Base-by-base conservation (phyloP, 805 yeast species). In the Kurtzmaniella cleridarum region DNA sequence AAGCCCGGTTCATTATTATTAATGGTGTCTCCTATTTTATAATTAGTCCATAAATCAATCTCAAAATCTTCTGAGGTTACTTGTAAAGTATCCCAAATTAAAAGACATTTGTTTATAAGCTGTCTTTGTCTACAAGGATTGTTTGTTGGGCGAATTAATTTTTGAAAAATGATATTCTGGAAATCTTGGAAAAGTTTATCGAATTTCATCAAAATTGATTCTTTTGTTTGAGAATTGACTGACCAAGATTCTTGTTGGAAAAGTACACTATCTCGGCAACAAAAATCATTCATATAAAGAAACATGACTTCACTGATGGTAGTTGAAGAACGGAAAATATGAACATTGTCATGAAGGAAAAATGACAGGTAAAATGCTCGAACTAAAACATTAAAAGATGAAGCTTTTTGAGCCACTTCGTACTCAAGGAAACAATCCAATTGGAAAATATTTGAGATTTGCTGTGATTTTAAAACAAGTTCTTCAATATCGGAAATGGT, bases 111-210 rank as follows among this genome's bases (percentile, higher is more conserved):
- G 64, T 50, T 82, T 62, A 45, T 51, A 34, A 83, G 76, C 55
- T 87, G 96, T 45, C 96, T 76, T 52, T 87, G 89, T 40, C 96
- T 72, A 36, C 95, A 78, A 27, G 88, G 79, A 51, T 91, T 91
- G 55, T 81, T 57, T 7, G 60, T 68, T 30, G 41, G 47, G 1
- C 50, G 44, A 2, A 59, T 55, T 26, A 67, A 34, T 27, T 53
- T 50, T 32, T 62, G 66, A 41, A 63, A 64, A 4, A 52, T 35
- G 16, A 72, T 73, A 30, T 67, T 53, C 50, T 78, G 71, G 30
- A 75, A 52, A 50, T 81, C 79, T 41, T 57, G 62, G 27, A 75
- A 32, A 10, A 76, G 49, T 29, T 53, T 57, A 3, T 54, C 51
- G 36, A 55, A 43, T 13, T 42, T 38, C 1, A 33, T 35, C 28